Conservation (phyloP, 345 rosid species). For the Kandelia obovata region DNA sequence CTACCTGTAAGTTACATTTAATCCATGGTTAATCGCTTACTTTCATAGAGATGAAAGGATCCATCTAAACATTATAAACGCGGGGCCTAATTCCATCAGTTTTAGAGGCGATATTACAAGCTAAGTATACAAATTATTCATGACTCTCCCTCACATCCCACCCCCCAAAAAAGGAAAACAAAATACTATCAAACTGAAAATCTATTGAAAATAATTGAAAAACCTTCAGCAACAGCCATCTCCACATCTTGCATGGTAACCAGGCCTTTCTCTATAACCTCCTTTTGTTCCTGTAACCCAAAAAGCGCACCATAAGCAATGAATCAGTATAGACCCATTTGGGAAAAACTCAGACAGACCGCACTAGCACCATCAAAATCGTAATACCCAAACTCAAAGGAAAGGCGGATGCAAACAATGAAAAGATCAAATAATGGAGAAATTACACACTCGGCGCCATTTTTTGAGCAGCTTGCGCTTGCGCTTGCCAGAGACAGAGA, state of each 20-base stretch:
- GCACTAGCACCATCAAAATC: too few relatives aligned
- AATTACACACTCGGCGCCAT: constrained; percentile 59
- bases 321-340: too few relatives aligned
- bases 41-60: too few relatives aligned
- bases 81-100: too few relatives aligned
- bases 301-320: too few relatives aligned
- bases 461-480: constrained; percentile 68
- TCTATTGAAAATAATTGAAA: not conserved
- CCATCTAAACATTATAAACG: too few relatives aligned
- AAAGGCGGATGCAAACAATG: not conserved
- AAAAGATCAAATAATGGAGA: not conserved
- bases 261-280: constrained; percentile 61
- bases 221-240: constrained; percentile 58
- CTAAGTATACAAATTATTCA: too few relatives aligned
- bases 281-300: constrained; percentile 63
- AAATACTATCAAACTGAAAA: not conserved
- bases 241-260: constrained; percentile 72
- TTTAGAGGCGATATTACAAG: too few relatives aligned
- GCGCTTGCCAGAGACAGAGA: constrained; percentile 73
- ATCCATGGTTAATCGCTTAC: too few relatives aligned
- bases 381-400: not conserved
- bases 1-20: too few relatives aligned
- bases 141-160: too few relatives aligned
- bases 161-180: not conserved
- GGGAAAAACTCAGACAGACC: too few relatives aligned